phyloP scores from a whole-genome alignment of 495 filamentous ascomycete genomes.

The Lasiosphaeria hispida region DNA sequence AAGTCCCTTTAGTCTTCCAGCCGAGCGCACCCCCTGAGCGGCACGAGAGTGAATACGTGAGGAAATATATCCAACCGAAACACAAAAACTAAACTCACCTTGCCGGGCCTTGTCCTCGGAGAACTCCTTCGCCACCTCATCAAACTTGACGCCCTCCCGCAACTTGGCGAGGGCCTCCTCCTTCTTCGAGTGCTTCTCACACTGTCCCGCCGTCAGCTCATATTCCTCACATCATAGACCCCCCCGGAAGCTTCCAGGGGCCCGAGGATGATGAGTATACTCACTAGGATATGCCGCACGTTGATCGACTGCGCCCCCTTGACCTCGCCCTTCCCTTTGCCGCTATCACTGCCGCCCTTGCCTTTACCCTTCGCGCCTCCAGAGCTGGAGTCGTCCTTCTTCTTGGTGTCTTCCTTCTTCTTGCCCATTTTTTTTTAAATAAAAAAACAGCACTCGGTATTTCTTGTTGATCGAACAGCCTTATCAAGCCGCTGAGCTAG shows the following conservation, averaged over 20 bases:
- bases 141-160: constrained; percentile 74
- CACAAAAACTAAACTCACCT: constrained; percentile 49
- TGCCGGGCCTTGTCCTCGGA: constrained; percentile 86
- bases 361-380: constrained; percentile 9
- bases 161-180: constrained; percentile 83
- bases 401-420: constrained; percentile 21
- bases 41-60: not conserved
- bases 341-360: not conserved
- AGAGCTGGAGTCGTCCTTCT: constrained; percentile 1
- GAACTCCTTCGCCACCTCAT: constrained; percentile 81
- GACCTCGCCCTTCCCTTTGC: constrained; percentile 18
- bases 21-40: constrained; percentile 71
- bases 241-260: too few species aligned
- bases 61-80: not conserved
- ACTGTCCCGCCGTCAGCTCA: constrained; percentile 44
- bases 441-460: too few species aligned
- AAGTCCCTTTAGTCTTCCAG: constrained; percentile 73
- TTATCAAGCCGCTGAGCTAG: too few species aligned
- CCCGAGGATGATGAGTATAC: constrained; percentile 17
- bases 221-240: not conserved
- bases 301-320: constrained; percentile 81
- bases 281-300: constrained; percentile 82
- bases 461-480: too few species aligned
- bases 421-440: constrained; percentile 27
- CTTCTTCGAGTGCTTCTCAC: constrained; percentile 84